Conservation (phyloP, 331 rosid species). For the Malus hybrid region DNA sequence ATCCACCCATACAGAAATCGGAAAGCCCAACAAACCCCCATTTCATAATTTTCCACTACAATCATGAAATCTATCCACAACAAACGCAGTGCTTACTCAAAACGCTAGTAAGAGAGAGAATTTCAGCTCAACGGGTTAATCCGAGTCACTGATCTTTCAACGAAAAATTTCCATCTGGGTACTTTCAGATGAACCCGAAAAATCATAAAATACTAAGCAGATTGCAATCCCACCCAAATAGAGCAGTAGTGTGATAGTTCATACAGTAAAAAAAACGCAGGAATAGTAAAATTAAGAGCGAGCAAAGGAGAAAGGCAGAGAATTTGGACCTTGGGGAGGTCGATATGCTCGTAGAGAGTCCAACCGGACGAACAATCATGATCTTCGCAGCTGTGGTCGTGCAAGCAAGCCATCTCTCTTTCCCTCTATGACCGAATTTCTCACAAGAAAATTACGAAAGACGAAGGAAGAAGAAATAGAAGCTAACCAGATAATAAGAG, state of each 20-base stretch:
- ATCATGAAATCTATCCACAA: background rate
- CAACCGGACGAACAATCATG: slow-evolving; percentile 84
- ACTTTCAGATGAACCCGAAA: background rate
- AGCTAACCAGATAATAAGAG: background rate
- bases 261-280: background rate
- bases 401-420: slow-evolving; percentile 71
- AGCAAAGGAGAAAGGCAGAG: background rate
- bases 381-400: slow-evolving; percentile 87
- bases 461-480: background rate
- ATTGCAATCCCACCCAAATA: background rate
- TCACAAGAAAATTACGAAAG: background rate
- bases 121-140: background rate
- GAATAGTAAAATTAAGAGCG: background rate
- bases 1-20: too few relatives aligned
- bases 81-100: background rate
- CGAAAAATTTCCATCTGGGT: background rate
- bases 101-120: too few relatives aligned
- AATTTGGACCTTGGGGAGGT: slow-evolving; percentile 62
- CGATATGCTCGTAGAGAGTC: slow-evolving; percentile 87
- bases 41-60: too few relatives aligned
- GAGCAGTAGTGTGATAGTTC: background rate
- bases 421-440: background rate
- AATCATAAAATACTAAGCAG: background rate
- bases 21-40: background rate
- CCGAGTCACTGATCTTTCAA: background rate